Evolutionary conservation across 192 early-diverging fungal genomes (phyloP).

Genomic region (Ramicandelaber brevisporus): DNA sequence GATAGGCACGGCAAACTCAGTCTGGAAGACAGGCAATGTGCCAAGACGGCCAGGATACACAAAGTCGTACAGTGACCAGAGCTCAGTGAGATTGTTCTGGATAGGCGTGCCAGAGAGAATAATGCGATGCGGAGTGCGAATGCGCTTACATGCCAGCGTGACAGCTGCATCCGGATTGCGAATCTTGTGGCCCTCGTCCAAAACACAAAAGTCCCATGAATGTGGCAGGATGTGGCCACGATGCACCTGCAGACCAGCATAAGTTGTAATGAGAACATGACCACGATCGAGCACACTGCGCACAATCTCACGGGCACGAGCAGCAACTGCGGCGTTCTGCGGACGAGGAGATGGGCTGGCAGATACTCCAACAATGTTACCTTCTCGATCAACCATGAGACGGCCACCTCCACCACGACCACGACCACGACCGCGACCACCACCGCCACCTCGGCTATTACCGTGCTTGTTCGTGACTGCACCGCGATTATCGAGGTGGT

Average conservation of each 20-base stretch:
- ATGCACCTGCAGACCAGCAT: slow-evolving; percentile 54
- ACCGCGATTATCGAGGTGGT: too few relatives aligned
- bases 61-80: slow-evolving; percentile 66
- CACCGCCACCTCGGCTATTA: too few relatives aligned
- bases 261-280: slow-evolving; percentile 73
- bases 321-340: slow-evolving; percentile 2
- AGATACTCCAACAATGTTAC: too few relatives aligned
- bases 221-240: slow-evolving; percentile 31
- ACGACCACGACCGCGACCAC: too few relatives aligned
- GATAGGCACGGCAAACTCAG: slow-evolving; percentile 82
- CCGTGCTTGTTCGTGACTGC: too few relatives aligned
- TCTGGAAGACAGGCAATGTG: slow-evolving; percentile 18
- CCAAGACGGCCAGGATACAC: slow-evolving; percentile 51
- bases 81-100: slow-evolving; percentile 53
- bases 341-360: too few relatives aligned
- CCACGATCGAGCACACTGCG: slow-evolving; percentile 14
- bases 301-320: slow-evolving; percentile 1
- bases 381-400: too few relatives aligned
- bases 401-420: too few relatives aligned
- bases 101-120: slow-evolving; percentile 60
- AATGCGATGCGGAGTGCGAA: slow-evolving; percentile 42
- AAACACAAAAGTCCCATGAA: slow-evolving; percentile 61
- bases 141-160: slow-evolving; percentile 40
- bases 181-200: slow-evolving; percentile 96
- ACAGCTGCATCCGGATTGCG: slow-evolving; percentile 82